Evolutionary conservation across 345 rosid species (phyloP), one percentile per base, ranked within the genome.

Genomic region (Reutealis trisperma): DNA sequence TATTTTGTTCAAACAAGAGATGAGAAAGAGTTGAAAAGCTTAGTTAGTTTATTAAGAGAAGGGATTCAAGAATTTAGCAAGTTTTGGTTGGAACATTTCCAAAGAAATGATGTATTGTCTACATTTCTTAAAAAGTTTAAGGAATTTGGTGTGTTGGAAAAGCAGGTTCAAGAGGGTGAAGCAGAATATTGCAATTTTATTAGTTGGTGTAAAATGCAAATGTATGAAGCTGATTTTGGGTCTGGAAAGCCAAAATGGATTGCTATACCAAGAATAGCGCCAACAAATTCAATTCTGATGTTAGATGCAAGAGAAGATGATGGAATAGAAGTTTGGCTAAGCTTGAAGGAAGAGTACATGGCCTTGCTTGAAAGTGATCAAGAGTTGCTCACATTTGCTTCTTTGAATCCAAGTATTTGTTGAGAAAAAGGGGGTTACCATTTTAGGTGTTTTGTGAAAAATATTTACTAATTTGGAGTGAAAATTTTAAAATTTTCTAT

Each of bases 231-330:
- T 7, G 79, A 82, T 64, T 82, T 82, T 19, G 84, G 84, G 54
- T 82, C 79, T 79, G 84, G 81, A 21, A 78, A 58, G 79, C 84
- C 84, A 32, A 52, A 8, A 1, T 82, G 81, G 81, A 66, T 78
- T 27, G 65, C 71, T 34, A 11, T 22, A 19, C 55, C 12, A 14
- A 49, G 12, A 8, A 4, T 21, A 10, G 58, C 34, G 14, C 21
- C 18, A 4, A 70, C 24, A 22, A 78, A 78, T 55, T 6, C 13
- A 16, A 15, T 74, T 10, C 30, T 69, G 22, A 5, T 82, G 63
- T 55, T 59, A 57, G 84, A 82, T 27, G 16, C 81, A 0, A 70
- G 34, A n/a, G 81, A 69, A 3, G 69, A 67, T 16, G 69, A 30
- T 5, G 84, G 81, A 10, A 47, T 66, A 0, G 84, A 82, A 70